Base-by-base conservation (phyloP, 768 basidiomycete genomes). In the Terana coerulea region DNA sequence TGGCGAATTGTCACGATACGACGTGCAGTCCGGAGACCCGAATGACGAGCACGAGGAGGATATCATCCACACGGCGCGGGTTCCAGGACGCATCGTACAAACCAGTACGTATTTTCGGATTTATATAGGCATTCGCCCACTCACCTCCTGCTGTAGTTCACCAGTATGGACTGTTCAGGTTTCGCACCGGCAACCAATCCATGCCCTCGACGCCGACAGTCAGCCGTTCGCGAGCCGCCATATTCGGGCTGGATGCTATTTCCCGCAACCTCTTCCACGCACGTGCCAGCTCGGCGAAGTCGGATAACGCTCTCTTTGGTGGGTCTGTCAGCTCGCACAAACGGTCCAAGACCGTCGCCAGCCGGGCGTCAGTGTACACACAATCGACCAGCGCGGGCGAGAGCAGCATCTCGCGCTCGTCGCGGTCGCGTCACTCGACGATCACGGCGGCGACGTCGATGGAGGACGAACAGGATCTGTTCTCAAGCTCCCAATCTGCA, bases 151-250 rank as follows among this genome's bases (percentile, higher is more conserved):
- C 17, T 29, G 21, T 51, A 94, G 91, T 92, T 49, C 88, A 94
- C 61, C 89, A 90, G 64, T 93, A 83, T 54, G 91, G 92, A 14
- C 70, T 97, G 47, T 95, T 94, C 71, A 86, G 89, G 63, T 94
- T 95, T 68, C 79, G 79, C 25, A 91, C 91, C 0, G 84, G 84
- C 28, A 81, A 78, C 47, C 84, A 73, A 36, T 85, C 94, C 21
- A 69, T 78, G n/a, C 94, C 95, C 5, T 80, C 85, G 2, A 98
- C 94, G 0, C 95, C 94, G 3, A 90, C 89, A 0, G 79, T 83
- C 0, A 79, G 84, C n/a, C 84, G 88, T 33, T 75, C 80, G 15
- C 74, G 80, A 55, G 88, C 84, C 2, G 83, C 87, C n/a, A 90
- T 92, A 45, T 92, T 95, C 63, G 84, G 89, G 29, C 75, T 98